These are phyloP conservation scores for Drechslerella coelobrocha DNA, from an alignment of 2,329 filamentous ascomycete species.

Conservation along the genomic window DNA sequence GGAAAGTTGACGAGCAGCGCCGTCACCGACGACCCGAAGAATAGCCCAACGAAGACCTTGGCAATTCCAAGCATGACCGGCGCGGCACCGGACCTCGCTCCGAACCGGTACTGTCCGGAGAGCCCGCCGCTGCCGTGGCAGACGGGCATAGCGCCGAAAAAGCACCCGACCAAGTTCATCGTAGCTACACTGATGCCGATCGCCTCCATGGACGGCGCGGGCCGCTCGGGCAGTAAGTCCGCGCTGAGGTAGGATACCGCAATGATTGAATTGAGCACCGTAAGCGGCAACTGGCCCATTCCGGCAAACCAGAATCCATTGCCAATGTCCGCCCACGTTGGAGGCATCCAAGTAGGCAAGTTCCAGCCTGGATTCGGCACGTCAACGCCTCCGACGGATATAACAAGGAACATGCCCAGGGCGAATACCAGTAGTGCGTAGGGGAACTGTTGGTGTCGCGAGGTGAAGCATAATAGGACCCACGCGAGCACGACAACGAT, in stretches of 20 bases:
- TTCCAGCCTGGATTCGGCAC: conserved; percentile 52
- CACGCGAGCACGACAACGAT: conserved; percentile 79
- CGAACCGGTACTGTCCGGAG: conserved; percentile 89
- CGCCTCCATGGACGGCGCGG: conserved; percentile 73
- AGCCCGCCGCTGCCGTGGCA: conserved; percentile 92
- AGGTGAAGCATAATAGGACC: conserved; percentile 69
- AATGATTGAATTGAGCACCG: conserved; percentile 89
- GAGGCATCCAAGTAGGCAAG: conserved; percentile 44
- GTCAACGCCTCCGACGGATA: conserved; percentile 55
- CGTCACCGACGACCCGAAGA: conserved; percentile 77
- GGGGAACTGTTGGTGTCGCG: conserved; percentile 71
- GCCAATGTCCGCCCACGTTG: conserved; percentile 47
- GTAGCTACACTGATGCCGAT: conserved; percentile 80
- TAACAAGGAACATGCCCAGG: conserved; percentile 71
- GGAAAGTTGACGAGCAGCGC: conserved; percentile 76
- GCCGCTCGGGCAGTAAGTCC: conserved; percentile 75
- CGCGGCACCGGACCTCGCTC: conserved; percentile 83
- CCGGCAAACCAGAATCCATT: conserved; percentile 61
- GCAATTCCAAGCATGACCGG: conserved; percentile 78
- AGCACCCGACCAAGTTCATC: conserved; percentile 85
- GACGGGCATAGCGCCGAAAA: conserved; percentile 94
- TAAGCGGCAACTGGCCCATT: conserved; percentile 87
- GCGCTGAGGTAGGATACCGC: conserved; percentile 80
- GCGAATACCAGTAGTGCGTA: conserved; percentile 78
- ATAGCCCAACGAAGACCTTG: conserved; percentile 77